These are phyloP conservation scores for Physaria fendleri DNA, from an alignment of 345 rosid species.

Conservation along the genomic window DNA sequence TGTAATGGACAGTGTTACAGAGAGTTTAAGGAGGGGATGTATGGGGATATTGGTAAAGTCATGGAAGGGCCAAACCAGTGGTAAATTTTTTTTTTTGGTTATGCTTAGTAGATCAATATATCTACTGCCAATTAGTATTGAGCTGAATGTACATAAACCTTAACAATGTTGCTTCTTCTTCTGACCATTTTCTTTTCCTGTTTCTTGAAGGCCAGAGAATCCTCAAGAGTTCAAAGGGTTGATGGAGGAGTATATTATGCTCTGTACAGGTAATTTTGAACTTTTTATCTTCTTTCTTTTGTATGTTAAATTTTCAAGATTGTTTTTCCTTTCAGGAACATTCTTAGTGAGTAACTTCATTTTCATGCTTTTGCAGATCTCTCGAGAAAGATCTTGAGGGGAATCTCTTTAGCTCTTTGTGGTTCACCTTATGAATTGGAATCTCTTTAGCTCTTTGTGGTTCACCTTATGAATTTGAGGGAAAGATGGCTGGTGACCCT, in stretches of 20 bases:
- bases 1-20: slow-evolving; percentile 40
- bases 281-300: not conserved
- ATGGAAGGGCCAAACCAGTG: slow-evolving; percentile 75
- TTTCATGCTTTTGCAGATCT: slow-evolving; percentile 36
- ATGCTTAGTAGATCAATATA: too few relatives aligned
- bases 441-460: too few relatives aligned
- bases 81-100: slow-evolving; percentile 19
- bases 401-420: slow-evolving; percentile 63
- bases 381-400: slow-evolving; percentile 64
- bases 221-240: slow-evolving; percentile 43
- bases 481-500: slow-evolving; percentile 57
- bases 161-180: not conserved
- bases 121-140: too few relatives aligned
- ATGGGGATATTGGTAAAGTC: slow-evolving; percentile 59
- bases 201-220: slow-evolving; percentile 47
- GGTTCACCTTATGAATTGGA: slow-evolving; percentile 62
- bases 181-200: not conserved
- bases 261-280: slow-evolving; percentile 54
- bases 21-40: slow-evolving; percentile 55
- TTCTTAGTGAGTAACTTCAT: too few relatives aligned
- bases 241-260: slow-evolving; percentile 58
- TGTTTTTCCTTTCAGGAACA: not conserved
- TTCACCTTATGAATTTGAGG: slow-evolving; percentile 59
- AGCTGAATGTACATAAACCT: too few relatives aligned
- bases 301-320: not conserved